A percentile compares a stretch with the other conserved stretches of the same genome.
These are phyloP conservation scores for Cladobotryum mycophilum DNA, from an alignment of 2,329 filamentous ascomycete genomes.

Conservation along the genomic window DNA sequence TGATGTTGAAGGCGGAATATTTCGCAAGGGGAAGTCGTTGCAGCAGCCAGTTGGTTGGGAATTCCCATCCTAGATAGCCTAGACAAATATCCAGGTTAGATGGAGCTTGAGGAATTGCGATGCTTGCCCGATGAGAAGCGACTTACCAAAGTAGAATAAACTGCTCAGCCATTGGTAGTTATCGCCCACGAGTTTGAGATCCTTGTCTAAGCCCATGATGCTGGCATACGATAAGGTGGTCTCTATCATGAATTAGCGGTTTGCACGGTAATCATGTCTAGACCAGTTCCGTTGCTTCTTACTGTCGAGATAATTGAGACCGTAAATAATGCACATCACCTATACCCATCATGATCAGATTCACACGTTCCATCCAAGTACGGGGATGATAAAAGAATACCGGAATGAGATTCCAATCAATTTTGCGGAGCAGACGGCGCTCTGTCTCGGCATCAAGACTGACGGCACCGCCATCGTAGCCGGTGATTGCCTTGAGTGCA, in stretches of 20 bases:
- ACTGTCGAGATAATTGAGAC: conserved; percentile 12
- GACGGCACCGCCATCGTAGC: neutral
- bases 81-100: neutral
- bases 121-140: neutral
- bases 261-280: neutral
- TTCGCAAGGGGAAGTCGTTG: conserved; percentile 11
- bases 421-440: conserved; percentile 9
- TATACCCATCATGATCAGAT: neutral
- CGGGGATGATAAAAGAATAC: neutral
- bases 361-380: neutral
- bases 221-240: conserved; percentile 11
- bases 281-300: neutral
- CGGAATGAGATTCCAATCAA: conserved; percentile 11
- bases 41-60: conserved; percentile 9
- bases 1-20: conserved; percentile 13
- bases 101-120: neutral
- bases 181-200: conserved; percentile 9
- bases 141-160: conserved; percentile 11
- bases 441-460: conserved; percentile 8
- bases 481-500: conserved; percentile 8
- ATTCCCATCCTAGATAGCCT: conserved; percentile 12
- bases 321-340: conserved; percentile 11
- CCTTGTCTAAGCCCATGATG: conserved; percentile 10
- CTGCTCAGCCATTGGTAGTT: conserved; percentile 12
- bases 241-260: conserved; percentile 3